Conservation (phyloP, 2,329 filamentous ascomycete species). For the Colletotrichum abscissum region DNA sequence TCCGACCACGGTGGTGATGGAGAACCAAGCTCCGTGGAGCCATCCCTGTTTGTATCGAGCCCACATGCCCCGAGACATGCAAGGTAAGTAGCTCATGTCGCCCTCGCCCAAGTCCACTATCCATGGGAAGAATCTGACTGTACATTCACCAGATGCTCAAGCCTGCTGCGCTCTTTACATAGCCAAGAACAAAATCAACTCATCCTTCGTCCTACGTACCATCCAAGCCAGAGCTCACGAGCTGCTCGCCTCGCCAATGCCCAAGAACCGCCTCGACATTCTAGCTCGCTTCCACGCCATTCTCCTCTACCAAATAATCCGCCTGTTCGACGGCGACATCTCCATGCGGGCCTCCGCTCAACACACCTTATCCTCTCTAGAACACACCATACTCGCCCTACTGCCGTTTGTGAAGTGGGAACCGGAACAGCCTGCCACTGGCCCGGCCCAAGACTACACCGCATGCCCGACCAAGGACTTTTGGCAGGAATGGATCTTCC, state of each 20-base stretch:
- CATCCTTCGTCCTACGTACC: slow-evolving; percentile 58
- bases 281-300: slow-evolving; percentile 55
- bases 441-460: slow-evolving; percentile 45
- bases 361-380: slow-evolving; percentile 44
- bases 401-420: slow-evolving; percentile 47
- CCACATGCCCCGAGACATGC: slow-evolving; percentile 61
- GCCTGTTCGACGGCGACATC: slow-evolving; percentile 56
- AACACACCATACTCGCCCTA: slow-evolving; percentile 47
- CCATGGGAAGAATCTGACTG: not conserved
- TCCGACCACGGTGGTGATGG: slow-evolving; percentile 57
- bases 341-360: slow-evolving; percentile 45
- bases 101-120: no score
- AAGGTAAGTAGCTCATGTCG: slow-evolving; percentile 49
- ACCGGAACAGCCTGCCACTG: slow-evolving; percentile 23
- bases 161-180: slow-evolving; percentile 65
- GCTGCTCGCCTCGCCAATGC: slow-evolving; percentile 50
- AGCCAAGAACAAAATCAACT: slow-evolving; percentile 60
- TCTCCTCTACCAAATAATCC: slow-evolving; percentile 58
- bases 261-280: slow-evolving; percentile 42
- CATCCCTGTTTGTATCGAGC: slow-evolving; percentile 63
- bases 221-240: slow-evolving; percentile 58
- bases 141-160: slow-evolving; percentile 55
- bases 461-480: slow-evolving; percentile 54
- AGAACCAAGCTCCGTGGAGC: slow-evolving; percentile 64
- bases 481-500: slow-evolving; percentile 63